Conservation (phyloP, 2,329 filamentous ascomycete genomes). For the Dryadomyces quercivorus region DNA sequence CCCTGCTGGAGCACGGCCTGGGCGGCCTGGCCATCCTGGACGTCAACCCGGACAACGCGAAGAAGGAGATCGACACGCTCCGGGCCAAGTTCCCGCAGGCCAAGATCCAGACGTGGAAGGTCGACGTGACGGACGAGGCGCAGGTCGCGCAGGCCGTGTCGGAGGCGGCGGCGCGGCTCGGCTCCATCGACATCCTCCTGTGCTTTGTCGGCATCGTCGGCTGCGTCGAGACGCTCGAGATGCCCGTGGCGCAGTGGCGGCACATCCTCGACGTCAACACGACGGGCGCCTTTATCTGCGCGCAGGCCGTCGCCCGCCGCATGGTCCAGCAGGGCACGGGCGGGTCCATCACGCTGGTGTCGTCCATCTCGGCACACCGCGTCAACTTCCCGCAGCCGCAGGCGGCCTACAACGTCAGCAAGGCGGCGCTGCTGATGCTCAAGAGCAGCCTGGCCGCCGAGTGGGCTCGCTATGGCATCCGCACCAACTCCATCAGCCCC, state of each 20-base stretch:
- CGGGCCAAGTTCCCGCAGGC: slow-evolving; percentile 40
- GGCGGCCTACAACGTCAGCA: slow-evolving; percentile 58
- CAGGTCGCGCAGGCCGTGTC: slow-evolving; percentile 21
- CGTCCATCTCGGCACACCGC: slow-evolving; percentile 54
- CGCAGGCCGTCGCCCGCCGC: slow-evolving; percentile 46
- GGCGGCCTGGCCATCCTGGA: slow-evolving; percentile 49
- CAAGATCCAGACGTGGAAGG: slow-evolving; percentile 11
- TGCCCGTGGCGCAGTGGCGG: slow-evolving; percentile 46
- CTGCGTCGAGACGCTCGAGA: slow-evolving; percentile 47
- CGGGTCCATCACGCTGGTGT: slow-evolving; percentile 53
- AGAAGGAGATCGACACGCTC: slow-evolving; percentile 2
- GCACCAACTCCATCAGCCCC: slow-evolving; percentile 58
- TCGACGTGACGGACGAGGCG: slow-evolving; percentile 37
- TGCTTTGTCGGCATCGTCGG: slow-evolving; percentile 60
- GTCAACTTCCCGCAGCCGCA: slow-evolving; percentile 67
- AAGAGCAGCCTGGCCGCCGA: slow-evolving; percentile 57
- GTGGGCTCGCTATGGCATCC: slow-evolving; percentile 59
- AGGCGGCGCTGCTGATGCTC: slow-evolving; percentile 52
- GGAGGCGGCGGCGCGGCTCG: slow-evolving; percentile 28
- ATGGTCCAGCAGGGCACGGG: slow-evolving; percentile 38
- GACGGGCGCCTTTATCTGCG: slow-evolving; percentile 57
- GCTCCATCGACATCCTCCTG: slow-evolving; percentile 41
- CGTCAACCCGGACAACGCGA: slow-evolving; percentile 23
- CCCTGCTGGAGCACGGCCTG: slow-evolving; percentile 57
- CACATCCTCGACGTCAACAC: slow-evolving; percentile 59